Evolutionary conservation across 164 flowering plant genomes (phyloP), one percentile per base, ranked within the genome.

Genomic region (Stephania cephalantha): DNA sequence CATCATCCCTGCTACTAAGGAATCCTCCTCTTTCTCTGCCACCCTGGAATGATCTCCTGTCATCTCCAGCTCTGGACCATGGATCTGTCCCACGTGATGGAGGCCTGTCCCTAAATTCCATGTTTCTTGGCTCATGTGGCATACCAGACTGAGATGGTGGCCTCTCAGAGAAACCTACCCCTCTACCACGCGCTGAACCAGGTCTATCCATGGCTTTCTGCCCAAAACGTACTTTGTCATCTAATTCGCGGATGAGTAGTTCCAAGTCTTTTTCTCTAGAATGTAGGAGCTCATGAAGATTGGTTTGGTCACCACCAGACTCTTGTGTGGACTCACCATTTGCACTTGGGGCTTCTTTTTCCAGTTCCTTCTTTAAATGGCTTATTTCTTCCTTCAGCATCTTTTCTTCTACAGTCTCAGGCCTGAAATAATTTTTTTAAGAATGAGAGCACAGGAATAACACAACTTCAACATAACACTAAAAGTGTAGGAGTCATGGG

Each of bases 71-170:
- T 77, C 91, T 87, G 29, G 83, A 20, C 92, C 93, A 87, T 20
- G 30, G 81, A 76, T 90, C 90, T 18, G 78, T 78, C 53, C 97
- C 92, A 76, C 88, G 92, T 8, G 94, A 90, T 29, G 78, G 79
- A 69, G 93, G 92, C 75, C 94, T 84, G 31, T 88, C 94, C 72
- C 66, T 66, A 68, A 77, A 87, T 66, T 87, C 92, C 75, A 75
- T 29, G 70, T 83, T 86, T 84, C 90, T 86, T 5, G 87, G 78
- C n/a, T 87, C 92, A 63, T 91, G 90, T 70, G 79, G 53, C 50
- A 86, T 73, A n/a, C 91, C 88, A 73, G 91, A 85, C 75, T 81
- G 93, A 69, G 96, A 88, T 12, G 88, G 88, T 68, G 90, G 86
- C 80, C 91, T 85, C 42, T 84, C 83, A 29, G 79, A 70, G 73